Evolutionary conservation across 257 asterid genomes (phyloP).

Genomic region (Knoxia roxburghii): DNA sequence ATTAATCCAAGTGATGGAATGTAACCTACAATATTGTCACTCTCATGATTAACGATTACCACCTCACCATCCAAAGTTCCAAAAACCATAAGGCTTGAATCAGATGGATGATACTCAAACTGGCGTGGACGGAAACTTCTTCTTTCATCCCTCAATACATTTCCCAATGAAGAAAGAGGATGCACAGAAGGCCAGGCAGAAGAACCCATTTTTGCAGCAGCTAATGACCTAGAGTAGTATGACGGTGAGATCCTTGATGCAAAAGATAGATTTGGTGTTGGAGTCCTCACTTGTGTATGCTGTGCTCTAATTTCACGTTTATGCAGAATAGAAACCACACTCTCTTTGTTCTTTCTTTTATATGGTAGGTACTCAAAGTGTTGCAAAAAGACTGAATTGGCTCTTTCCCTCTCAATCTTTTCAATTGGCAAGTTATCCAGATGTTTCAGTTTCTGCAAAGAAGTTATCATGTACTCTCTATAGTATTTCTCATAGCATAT

Average conservation of each 20-base stretch:
- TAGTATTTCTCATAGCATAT: slow-evolving; percentile 84
- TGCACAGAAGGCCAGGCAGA: slow-evolving; percentile 68
- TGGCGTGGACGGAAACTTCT: slow-evolving; percentile 83
- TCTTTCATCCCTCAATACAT: slow-evolving; percentile 50
- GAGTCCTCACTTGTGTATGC: slow-evolving; percentile 32
- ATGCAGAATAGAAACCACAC: slow-evolving; percentile 53
- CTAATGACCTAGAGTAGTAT: slow-evolving; percentile 70
- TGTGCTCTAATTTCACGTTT: slow-evolving; percentile 68
- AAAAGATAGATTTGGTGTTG: slow-evolving; percentile 28
- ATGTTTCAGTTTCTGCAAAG: slow-evolving; percentile 56
- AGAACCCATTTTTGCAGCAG: slow-evolving; percentile 86
- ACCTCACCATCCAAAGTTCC: slow-evolving; percentile 96
- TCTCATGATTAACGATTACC: slow-evolving; percentile 77
- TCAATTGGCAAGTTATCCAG: slow-evolving; percentile 71
- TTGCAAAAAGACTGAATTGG: slow-evolving; percentile 40
- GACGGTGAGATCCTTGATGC: slow-evolving; percentile 45
- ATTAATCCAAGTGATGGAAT: slow-evolving; percentile 84
- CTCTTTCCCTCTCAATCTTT: slow-evolving; percentile 54
- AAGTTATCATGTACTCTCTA: slow-evolving; percentile 79
- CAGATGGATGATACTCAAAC: slow-evolving; percentile 93
- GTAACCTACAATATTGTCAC: slow-evolving; percentile 59
- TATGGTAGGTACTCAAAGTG: slow-evolving; percentile 80
- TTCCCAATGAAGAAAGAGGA: slow-evolving; percentile 50
- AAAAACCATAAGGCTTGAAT: slow-evolving; percentile 87
- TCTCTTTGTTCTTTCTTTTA: slow-evolving; percentile 53